Evolutionary conservation across 495 filamentous ascomycete species (phyloP).

Genomic region (Xeromyces bisporus): DNA sequence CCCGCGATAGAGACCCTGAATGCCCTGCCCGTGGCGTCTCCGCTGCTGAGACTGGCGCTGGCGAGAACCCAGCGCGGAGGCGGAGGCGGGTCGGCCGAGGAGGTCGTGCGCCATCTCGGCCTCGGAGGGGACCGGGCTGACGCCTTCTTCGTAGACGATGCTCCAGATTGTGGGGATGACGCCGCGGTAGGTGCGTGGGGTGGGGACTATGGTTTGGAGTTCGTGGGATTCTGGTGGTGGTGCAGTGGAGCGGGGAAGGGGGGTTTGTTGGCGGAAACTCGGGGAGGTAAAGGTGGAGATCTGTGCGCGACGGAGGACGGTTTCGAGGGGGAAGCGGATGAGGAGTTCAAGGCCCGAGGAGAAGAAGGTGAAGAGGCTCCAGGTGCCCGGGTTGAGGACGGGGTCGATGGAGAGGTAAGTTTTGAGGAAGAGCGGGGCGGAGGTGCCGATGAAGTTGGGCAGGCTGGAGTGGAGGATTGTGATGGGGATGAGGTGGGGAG

Average conservation of each 20-base stretch:
- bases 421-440: constrained; percentile 66
- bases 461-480: constrained; percentile 77
- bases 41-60: constrained; percentile 24
- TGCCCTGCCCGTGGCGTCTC: constrained; percentile 55
- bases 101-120: constrained; percentile 19
- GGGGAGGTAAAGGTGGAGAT: constrained; percentile 42
- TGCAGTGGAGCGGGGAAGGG: constrained; percentile 26
- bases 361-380: constrained; percentile 61
- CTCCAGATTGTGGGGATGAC: constrained; percentile 74
- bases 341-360: constrained; percentile 63
- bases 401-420: constrained; percentile 65
- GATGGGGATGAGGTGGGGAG: constrained; percentile 50
- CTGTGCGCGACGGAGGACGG: constrained; percentile 76
- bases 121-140: constrained; percentile 16
- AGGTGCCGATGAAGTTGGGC: constrained; percentile 60
- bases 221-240: constrained; percentile 19
- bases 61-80: too few species aligned
- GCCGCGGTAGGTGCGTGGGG: constrained; percentile 49
- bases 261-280: constrained; percentile 36
- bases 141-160: constrained; percentile 72
- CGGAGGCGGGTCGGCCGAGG: constrained; percentile 17
- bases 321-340: constrained; percentile 77
- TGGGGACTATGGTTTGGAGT: constrained; percentile 56
- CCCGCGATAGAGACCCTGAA: constrained; percentile 74
- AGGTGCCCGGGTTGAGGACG: constrained; percentile 59